Base-by-base conservation (phyloP, 139 green algal genomes). In the Asterochloris erici region DNA sequence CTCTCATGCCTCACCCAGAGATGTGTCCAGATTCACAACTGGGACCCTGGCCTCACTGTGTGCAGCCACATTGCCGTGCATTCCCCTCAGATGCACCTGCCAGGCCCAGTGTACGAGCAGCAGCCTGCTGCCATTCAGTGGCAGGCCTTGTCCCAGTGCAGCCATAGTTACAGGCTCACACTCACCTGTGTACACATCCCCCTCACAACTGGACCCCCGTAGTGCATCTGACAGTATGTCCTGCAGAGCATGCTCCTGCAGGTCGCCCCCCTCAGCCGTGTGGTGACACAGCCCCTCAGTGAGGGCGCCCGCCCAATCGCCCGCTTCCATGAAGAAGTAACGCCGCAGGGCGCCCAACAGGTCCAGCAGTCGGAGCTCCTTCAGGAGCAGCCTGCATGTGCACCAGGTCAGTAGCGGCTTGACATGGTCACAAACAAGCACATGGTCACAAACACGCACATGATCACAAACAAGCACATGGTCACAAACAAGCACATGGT, bases 311-410 rank as follows among this genome's bases (percentile, higher is more conserved):
- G 77, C 77, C 77, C 62, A 73, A 26, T 73, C 63, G 0, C 77
- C 77, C 61, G 77, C 77, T 63, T n/a, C 77, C 77, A 81, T 81
- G 63, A 74, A 81, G 62, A 81, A 73, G 77, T 63, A 74, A 14
- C 28, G 77, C 77, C 63, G 77, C 14, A 73, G 28, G n/a, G 26
- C 28, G 27, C 26, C 61, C 13, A 80, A 70, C 21, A 69, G 11
- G 23, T 69, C 60, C 76, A 74, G 47, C 14, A 73, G 14, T 23
- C 26, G 68, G 9, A 81, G 77, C 77, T 81, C 77, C 26, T 81
- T 38, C 15, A 74, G n/a, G 15, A 81, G 73, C 10, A 81, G 27
- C 77, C 77, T 81, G 63, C 27, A 64, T 63, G 9, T 71, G 66
- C 21, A 71, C 21, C 17, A 9, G 21, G 17, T 71, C 10, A 21